Base-by-base conservation (phyloP, 1,284 basidiomycete species). In the Fomitopsis betulina region DNA sequence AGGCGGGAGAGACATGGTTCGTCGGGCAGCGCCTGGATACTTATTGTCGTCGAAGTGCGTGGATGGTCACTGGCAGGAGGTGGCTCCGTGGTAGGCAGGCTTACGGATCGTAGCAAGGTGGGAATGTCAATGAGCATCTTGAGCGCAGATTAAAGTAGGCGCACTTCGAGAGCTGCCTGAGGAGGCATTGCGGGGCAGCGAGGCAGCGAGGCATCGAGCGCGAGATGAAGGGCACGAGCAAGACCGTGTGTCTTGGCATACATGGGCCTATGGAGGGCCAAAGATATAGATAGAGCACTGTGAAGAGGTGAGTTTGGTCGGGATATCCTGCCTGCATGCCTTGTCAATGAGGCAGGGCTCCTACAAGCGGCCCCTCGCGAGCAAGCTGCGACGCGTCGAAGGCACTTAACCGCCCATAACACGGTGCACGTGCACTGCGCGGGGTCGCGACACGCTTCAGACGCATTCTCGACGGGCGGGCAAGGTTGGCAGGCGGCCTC, bases 241-340 rank as follows among this genome's bases (percentile, higher is more conserved):
- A 30, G n/a, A n/a, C 40, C 51, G 43, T 37, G 32, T 25, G 21
- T 50, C 43, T 53, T 50, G 19, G 55, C 55, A n/a, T 32, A 39
- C n/a, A 27, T 10, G 17, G 17, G 33, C 32, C 49, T 27, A 52
- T 53, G 42, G 32, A 23, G 33, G 25, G 54, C 30, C n/a, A 35
- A 27, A 27, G 58, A 60, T 58, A 62, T 59, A 63, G 63, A 64
- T 64, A 60, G 23, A 21, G 30, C 43, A 33, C 33, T 32, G 56
- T 55, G 53, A 60, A 57, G 57, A 59, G 55, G 51, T 50, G 53
- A 25, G 32, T 19, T 10, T 10, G 32, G 53, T 4, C 25, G 37
- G 47, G 35, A 56, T 54, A 62, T 63, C 59, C 45, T 72, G 62
- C 47, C 51, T 57, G 60, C 75, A 74, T 67, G 71, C 71, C 59